A percentile compares a stretch with the other conserved stretches of the same genome.
These are phyloP conservation scores for Mucor velutinosus DNA, from an alignment of 371 early-diverging fungal species.

Conservation along the genomic window DNA sequence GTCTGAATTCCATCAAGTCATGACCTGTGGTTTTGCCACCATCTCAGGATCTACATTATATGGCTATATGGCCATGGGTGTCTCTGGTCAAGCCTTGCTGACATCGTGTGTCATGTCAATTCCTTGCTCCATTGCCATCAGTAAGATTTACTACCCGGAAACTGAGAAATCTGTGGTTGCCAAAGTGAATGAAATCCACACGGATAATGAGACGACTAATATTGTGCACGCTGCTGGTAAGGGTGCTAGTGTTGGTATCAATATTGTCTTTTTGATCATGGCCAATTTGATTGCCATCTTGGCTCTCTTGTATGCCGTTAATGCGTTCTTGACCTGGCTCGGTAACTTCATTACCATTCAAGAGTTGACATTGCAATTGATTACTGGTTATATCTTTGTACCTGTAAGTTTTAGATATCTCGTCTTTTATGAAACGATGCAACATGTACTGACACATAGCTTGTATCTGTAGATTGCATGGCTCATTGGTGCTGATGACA, in stretches of 20 bases:
- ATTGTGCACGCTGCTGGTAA: conserved; percentile 84
- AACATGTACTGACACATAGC: neutral
- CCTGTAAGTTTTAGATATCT: conserved; percentile 57
- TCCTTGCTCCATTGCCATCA: conserved; percentile 83
- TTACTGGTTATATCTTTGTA: conserved; percentile 78
- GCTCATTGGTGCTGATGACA: conserved; percentile 72
- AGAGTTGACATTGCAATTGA: conserved; percentile 65
- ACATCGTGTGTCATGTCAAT: conserved; percentile 90
- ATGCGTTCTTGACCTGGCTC: conserved; percentile 76
- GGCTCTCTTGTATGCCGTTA: conserved; percentile 61
- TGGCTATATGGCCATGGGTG: conserved; percentile 65
- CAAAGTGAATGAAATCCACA: conserved; percentile 50
- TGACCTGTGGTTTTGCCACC: conserved; percentile 87
- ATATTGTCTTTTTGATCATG: conserved; percentile 73
- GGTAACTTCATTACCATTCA: conserved; percentile 74
- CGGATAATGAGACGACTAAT: conserved; percentile 58
- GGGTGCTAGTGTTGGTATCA: conserved; percentile 86
- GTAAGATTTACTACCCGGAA: conserved; percentile 87
- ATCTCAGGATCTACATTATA: conserved; percentile 81
- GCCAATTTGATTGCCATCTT: conserved; percentile 69
- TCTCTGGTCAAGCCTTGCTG: conserved; percentile 62
- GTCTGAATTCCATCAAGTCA: conserved; percentile 81
- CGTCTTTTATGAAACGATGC: conserved; percentile 30
- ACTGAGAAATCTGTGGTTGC: conserved; percentile 76
- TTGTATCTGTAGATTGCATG: conserved; percentile 54